These are phyloP conservation scores for Farysia itapuensis DNA, from an alignment of 1,284 basidiomycete species.

Conservation along the genomic window DNA sequence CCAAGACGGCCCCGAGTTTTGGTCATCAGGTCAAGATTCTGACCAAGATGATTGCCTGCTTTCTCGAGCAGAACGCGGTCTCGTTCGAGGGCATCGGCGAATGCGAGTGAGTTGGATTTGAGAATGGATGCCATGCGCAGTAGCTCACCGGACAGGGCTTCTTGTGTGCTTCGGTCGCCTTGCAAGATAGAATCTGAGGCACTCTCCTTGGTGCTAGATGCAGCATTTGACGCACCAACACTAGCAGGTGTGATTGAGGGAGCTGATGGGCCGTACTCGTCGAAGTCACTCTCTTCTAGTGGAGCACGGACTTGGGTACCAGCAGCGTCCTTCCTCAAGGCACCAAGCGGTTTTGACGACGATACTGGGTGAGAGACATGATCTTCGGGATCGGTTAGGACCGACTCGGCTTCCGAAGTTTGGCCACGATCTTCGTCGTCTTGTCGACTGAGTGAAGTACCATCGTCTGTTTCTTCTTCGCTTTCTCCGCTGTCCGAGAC, in stretches of 20 bases:
- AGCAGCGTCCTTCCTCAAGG: no score
- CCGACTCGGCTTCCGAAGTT: slow-evolving; percentile 14
- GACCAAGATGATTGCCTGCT: slow-evolving; percentile 36
- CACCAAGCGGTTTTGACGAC: not conserved
- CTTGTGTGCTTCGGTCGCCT: slow-evolving; percentile 47
- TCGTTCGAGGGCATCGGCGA: slow-evolving; percentile 54
- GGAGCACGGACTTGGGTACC: no score
- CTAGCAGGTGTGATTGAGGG: no score
- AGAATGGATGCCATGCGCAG: slow-evolving; percentile 56
- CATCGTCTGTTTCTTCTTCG: not conserved
- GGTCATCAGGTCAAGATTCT: slow-evolving; percentile 57
- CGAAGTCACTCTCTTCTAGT: slow-evolving; percentile 8
- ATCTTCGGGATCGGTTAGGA: slow-evolving; percentile 27
- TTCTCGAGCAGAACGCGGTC: slow-evolving; percentile 53
- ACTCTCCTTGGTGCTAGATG: no score
- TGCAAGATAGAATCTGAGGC: slow-evolving; percentile 30
- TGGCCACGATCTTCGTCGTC: slow-evolving; percentile 1
- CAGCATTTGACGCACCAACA: no score
- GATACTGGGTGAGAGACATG: slow-evolving; percentile 1
- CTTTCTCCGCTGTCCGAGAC: slow-evolving; percentile 3
- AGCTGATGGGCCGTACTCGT: slow-evolving; percentile 13
- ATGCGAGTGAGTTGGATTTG: slow-evolving; percentile 50
- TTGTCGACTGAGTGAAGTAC: no score
- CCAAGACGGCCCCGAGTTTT: slow-evolving; percentile 54
- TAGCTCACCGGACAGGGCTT: slow-evolving; percentile 54